Evolutionary conservation across 2,329 filamentous ascomycete species (phyloP), one percentile per base, ranked within the genome.

Genomic region (Endothia cerciana): DNA sequence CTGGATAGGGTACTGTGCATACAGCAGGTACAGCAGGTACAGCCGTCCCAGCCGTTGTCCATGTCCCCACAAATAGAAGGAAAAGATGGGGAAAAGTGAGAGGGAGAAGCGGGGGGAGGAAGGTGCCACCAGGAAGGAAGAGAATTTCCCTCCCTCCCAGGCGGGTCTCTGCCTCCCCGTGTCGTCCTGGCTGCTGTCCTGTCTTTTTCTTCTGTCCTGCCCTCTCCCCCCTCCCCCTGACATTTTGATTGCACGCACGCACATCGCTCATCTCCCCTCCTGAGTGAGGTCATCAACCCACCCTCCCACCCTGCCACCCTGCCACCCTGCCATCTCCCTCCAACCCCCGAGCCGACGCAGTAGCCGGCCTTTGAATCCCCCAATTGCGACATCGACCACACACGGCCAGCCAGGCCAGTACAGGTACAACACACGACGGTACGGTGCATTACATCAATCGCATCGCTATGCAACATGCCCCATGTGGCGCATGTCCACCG

Each of bases 31-130:
- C 49, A 33, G 25, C 28, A 30, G 49, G 49, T 55, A 55, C 51
- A 36, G 28, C 30, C 28, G 51, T 55, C 22, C 2, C 51, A n/a
- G 25, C 33, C 19, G n/a, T 38, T 25, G 38, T n/a, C 38, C 4
- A 25, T 10, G 36, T 40, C n/a, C 55, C 33, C 33, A 47, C 41
- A 43, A 8, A 60, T 49, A 15, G 55, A 64, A 58, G 62, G 22
- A 61, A 62, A 64, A 67, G 58, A 67, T 62, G 65, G 58, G 55
- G 62, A 61, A 61, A 6, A 47, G 58, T 43, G 62, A 61, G 51
- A 6, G 22, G 22, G 25, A 5, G 33, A 36, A 36, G 49, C 49
- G 49, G 30, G 30, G 49, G 49, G n/a, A n/a, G 40, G 56, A 62
- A 62, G 57, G 58, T 56, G 63, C 43, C 60, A 65, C 63, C 22